Percentiles rank a stretch among this genome's conserved stretches.
Conservation (phyloP, 768 basidiomycete species). For the Tricholoma sp. region DNA sequence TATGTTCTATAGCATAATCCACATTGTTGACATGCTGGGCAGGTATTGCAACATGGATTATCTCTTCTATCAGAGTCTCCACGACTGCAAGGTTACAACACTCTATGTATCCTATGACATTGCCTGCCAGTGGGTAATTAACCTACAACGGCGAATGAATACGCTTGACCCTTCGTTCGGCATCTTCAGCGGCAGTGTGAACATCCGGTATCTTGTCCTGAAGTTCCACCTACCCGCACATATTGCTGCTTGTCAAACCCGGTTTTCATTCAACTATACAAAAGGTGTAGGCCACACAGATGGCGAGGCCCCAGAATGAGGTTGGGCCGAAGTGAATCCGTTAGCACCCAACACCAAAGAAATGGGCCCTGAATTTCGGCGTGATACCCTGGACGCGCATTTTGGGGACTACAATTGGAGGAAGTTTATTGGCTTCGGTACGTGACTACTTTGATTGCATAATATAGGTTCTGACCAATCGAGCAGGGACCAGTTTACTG, state of each 20-base stretch:
- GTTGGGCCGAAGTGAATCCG: too few relatives aligned
- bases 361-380: not conserved
- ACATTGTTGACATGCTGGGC: too few relatives aligned
- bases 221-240: conserved; percentile 1
- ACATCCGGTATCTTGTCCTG: not conserved
- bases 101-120: conserved; percentile 18
- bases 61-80: conserved; percentile 12
- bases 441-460: too few relatives aligned
- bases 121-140: conserved; percentile 15
- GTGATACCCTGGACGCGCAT: conserved; percentile 17
- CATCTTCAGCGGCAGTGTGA: too few relatives aligned
- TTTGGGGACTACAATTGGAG: conserved; percentile 23
- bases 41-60: conserved; percentile 27
- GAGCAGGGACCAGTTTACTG: not conserved
- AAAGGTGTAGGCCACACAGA: not conserved
- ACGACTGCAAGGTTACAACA: not conserved
- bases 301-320: not conserved
- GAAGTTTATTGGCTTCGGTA: conserved; percentile 20
- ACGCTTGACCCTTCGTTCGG: conserved; percentile 1
- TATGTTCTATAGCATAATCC: not conserved
- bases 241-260: not conserved
- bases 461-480: not conserved
- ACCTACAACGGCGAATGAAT: not conserved
- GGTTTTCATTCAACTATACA: not conserved
- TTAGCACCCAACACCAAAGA: conserved; percentile 17